A percentile compares a stretch with the other conserved stretches of the same genome.
These are phyloP conservation scores for Lasiosphaeriaceae sp. DNA, from an alignment of 495 filamentous ascomycete genomes.

Conservation along the genomic window DNA sequence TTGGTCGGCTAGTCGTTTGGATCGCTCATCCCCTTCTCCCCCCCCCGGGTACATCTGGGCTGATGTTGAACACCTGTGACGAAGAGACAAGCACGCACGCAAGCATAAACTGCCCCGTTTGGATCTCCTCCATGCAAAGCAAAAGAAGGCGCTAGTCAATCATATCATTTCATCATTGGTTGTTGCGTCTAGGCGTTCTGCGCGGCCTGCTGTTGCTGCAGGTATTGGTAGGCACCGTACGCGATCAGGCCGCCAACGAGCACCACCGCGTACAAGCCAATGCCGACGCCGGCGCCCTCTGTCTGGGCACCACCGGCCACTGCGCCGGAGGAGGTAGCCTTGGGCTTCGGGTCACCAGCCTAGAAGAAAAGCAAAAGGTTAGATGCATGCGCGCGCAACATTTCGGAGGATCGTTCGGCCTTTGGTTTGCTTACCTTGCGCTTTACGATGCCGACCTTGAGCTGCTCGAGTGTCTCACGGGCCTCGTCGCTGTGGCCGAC, in stretches of 20 bases:
- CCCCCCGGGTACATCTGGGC: too few relatives aligned
- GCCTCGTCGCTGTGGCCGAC: conserved; percentile 99
- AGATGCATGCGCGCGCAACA: not conserved
- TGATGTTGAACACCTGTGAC: too few relatives aligned
- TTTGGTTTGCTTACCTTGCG: conserved; percentile 74
- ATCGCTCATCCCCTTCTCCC: too few relatives aligned
- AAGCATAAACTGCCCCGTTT: too few relatives aligned
- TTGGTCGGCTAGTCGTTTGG: too few relatives aligned
- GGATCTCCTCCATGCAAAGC: not conserved
- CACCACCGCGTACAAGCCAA: conserved; percentile 79
- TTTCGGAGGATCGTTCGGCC: too few relatives aligned
- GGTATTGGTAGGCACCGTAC: conserved; percentile 83
- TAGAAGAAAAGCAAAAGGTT: conserved; percentile 28
- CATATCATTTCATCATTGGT: not conserved
- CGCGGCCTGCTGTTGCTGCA: conserved; percentile 57
- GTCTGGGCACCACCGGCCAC: conserved; percentile 48
- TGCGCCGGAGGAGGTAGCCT: conserved; percentile 43
- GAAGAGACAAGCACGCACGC: too few relatives aligned
- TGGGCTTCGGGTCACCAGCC: conserved; percentile 81
- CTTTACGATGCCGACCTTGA: conserved; percentile 80
- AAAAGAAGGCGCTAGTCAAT: not conserved
- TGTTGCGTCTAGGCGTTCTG: conserved; percentile 23
- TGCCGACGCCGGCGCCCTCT: conserved; percentile 56
- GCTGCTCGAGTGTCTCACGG: conserved; percentile 80
- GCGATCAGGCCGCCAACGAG: conserved; percentile 73